Conservation (phyloP, 2,329 filamentous ascomycete species). For the Aspergillus sp. region DNA sequence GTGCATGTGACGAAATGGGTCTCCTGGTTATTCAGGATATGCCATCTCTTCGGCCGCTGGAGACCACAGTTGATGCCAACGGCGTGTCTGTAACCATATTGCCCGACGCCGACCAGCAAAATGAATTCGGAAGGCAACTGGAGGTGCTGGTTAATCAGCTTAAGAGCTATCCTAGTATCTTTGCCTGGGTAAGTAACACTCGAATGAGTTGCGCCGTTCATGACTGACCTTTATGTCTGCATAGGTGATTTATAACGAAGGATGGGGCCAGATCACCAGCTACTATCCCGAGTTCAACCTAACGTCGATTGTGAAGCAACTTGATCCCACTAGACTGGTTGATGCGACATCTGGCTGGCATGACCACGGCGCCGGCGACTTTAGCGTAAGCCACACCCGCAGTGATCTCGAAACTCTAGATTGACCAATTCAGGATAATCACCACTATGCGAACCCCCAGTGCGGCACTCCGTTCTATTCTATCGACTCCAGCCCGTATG, state of each 20-base stretch:
- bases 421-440: slow-evolving; percentile 57
- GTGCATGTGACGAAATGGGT: slow-evolving; percentile 67
- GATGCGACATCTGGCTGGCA: slow-evolving; percentile 66
- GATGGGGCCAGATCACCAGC: slow-evolving; percentile 64
- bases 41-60: slow-evolving; percentile 58
- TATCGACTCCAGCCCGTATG: slow-evolving; percentile 56
- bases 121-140: slow-evolving; percentile 66
- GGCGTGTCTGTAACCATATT: slow-evolving; percentile 23
- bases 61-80: slow-evolving; percentile 28
- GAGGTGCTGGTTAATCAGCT: slow-evolving; percentile 63
- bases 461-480: slow-evolving; percentile 72
- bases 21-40: slow-evolving; percentile 72
- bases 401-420: neutral
- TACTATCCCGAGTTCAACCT: slow-evolving; percentile 59
- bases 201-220: neutral
- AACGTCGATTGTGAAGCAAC: slow-evolving; percentile 54
- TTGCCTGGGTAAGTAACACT: slow-evolving; percentile 57
- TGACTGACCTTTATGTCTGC: neutral
- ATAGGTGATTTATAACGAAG: slow-evolving; percentile 70
- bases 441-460: slow-evolving; percentile 71
- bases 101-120: slow-evolving; percentile 55
- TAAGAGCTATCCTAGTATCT: slow-evolving; percentile 66
- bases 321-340: slow-evolving; percentile 67
- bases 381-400: slow-evolving; percentile 39
- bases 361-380: slow-evolving; percentile 70